phyloP scores from a whole-genome alignment of 2,329 filamentous ascomycete species.

The Fusarium concolor region DNA sequence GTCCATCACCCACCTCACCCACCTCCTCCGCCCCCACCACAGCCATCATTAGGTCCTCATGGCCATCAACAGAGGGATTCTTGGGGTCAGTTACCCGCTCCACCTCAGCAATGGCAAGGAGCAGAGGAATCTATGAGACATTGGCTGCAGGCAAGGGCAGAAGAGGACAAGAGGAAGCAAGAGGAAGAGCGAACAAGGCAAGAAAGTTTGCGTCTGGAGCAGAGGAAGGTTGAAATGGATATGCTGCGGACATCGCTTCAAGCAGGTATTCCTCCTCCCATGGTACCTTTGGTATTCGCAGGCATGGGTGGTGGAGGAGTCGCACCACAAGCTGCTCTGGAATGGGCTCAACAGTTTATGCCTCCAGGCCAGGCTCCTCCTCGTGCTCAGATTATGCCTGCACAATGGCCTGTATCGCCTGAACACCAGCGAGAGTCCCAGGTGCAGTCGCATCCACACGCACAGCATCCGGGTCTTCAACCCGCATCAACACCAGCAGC shows the following conservation, averaged over 20 bases:
- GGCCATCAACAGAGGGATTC: constrained; percentile 52
- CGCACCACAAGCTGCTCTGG: constrained; percentile 69
- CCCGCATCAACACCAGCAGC: constrained; percentile 52
- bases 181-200: constrained; percentile 77
- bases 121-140: constrained; percentile 77
- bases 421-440: constrained; percentile 67
- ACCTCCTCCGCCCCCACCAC: constrained; percentile 43
- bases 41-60: constrained; percentile 45
- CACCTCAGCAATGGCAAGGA: constrained; percentile 73
- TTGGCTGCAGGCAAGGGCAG: constrained; percentile 77
- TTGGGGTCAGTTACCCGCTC: constrained; percentile 69
- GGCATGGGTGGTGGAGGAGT: constrained; percentile 72
- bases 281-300: constrained; percentile 81
- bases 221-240: constrained; percentile 77
- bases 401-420: constrained; percentile 63
- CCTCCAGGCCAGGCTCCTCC: constrained; percentile 58
- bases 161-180: constrained; percentile 79
- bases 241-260: constrained; percentile 77
- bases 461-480: constrained; percentile 55
- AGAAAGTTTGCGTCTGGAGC: constrained; percentile 76
- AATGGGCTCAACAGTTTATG: constrained; percentile 77
- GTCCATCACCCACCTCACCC: constrained; percentile 49
- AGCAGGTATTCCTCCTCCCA: constrained; percentile 77
- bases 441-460: constrained; percentile 55
- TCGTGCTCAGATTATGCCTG: constrained; percentile 62